phyloP scores from a whole-genome alignment of 257 asterid species.

The Capsicum rhomboideum region DNA sequence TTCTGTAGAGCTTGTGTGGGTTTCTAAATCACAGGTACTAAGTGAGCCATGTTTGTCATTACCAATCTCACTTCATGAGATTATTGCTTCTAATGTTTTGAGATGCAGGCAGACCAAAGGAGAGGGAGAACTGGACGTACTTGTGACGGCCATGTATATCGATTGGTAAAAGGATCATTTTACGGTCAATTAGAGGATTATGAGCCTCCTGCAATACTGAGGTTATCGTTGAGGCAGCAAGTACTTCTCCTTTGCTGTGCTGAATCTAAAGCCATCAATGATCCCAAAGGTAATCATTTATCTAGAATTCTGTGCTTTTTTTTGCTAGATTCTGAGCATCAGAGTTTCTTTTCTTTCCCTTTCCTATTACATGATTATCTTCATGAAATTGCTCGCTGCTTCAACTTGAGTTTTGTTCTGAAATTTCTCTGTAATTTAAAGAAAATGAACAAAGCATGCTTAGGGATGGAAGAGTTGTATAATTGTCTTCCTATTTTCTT shows the following conservation, averaged over 20 bases:
- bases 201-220: constrained; percentile 80
- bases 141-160: constrained; percentile 83
- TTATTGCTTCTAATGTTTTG: constrained; percentile 2
- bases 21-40: constrained; percentile 88
- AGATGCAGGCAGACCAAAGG: constrained; percentile 85
- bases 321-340: neutral
- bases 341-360: neutral
- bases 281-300: constrained; percentile 64
- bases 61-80: constrained; percentile 1
- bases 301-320: neutral
- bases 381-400: neutral
- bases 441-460: neutral
- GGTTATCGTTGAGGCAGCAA: constrained; percentile 74
- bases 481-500: too few relatives aligned
- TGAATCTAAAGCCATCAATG: constrained; percentile 83
- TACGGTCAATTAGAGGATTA: constrained; percentile 59
- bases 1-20: constrained; percentile 86
- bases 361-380: neutral
- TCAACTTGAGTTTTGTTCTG: neutral
- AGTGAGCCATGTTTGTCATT: constrained; percentile 4
- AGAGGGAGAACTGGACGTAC: constrained; percentile 96
- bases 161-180: constrained; percentile 72
- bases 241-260: constrained; percentile 79
- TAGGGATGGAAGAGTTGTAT: neutral
- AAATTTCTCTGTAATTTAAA: neutral